Conservation (phyloP, 2,329 filamentous ascomycete genomes). For the Chalaropsis thielavioides region DNA sequence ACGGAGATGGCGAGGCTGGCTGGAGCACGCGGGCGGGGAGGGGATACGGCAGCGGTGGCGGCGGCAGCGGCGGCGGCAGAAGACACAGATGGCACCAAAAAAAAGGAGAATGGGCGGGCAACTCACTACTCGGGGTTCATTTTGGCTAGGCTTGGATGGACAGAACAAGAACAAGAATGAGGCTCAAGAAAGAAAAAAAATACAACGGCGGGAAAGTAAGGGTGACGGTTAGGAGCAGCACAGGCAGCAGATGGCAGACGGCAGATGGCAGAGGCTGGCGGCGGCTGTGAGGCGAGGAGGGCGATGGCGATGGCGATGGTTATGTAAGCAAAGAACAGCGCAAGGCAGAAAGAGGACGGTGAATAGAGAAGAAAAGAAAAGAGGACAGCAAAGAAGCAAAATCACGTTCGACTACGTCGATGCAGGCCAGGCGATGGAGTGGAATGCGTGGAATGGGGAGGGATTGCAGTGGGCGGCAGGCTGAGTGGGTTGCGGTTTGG, state of each 20-base stretch:
- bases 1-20: background rate
- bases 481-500: background rate
- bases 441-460: background rate
- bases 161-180: background rate
- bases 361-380: background rate
- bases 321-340: background rate
- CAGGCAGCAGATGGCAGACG: too few relatives aligned
- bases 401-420: background rate
- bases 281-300: background rate
- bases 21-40: background rate
- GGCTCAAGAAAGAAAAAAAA: background rate
- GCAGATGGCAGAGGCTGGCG: too few relatives aligned
- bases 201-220: background rate
- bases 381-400: background rate
- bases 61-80: too few relatives aligned
- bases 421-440: background rate
- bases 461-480: background rate
- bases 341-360: background rate
- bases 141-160: constrained; percentile 29
- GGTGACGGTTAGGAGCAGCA: background rate
- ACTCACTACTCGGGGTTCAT: constrained; percentile 93
- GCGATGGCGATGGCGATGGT: background rate
- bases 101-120: constrained; percentile 12
- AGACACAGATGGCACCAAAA: too few relatives aligned
- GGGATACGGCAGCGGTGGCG: too few relatives aligned